Conservation (phyloP, 176 grass and related monocot species). For the Aegilops umbellulata region DNA sequence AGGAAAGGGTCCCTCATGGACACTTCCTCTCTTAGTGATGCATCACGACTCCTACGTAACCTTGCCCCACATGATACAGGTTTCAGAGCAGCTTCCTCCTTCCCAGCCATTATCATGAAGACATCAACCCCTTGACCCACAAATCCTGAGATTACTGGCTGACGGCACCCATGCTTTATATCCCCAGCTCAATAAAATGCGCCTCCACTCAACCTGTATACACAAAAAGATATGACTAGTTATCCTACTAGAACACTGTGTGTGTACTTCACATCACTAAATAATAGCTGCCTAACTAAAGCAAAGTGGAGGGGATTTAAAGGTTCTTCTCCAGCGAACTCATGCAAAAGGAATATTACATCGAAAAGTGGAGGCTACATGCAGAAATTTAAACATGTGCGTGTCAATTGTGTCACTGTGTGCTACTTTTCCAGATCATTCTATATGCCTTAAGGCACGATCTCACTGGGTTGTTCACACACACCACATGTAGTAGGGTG, state of each 20-base stretch:
- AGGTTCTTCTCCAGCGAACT: conserved; percentile 30
- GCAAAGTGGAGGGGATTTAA: conserved; percentile 24
- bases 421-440: conserved; percentile 24
- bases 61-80: conserved; percentile 57
- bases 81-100: conserved; percentile 53
- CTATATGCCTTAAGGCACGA: conserved; percentile 21
- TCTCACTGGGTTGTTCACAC: conserved; percentile 28
- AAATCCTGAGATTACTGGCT: conserved; percentile 25
- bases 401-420: not conserved
- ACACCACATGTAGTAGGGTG: not conserved
- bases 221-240: conserved; percentile 9
- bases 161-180: conserved; percentile 38
- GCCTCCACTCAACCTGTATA: conserved; percentile 55
- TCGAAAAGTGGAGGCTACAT: conserved; percentile 14
- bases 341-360: conserved; percentile 39
- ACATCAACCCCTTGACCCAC: conserved; percentile 24
- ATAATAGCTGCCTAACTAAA: conserved; percentile 42
- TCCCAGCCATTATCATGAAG: conserved; percentile 57
- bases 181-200: conserved; percentile 43
- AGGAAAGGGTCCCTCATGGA: conserved; percentile 54
- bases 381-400: conserved; percentile 22
- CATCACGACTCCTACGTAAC: conserved; percentile 39
- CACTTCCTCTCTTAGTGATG: conserved; percentile 35
- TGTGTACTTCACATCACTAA: conserved; percentile 5
- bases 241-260: not conserved